Evolutionary conservation across 1,139 yeast species (phyloP), one percentile per base, ranked within the genome.

Genomic region (Debaryomyces sp.): DNA sequence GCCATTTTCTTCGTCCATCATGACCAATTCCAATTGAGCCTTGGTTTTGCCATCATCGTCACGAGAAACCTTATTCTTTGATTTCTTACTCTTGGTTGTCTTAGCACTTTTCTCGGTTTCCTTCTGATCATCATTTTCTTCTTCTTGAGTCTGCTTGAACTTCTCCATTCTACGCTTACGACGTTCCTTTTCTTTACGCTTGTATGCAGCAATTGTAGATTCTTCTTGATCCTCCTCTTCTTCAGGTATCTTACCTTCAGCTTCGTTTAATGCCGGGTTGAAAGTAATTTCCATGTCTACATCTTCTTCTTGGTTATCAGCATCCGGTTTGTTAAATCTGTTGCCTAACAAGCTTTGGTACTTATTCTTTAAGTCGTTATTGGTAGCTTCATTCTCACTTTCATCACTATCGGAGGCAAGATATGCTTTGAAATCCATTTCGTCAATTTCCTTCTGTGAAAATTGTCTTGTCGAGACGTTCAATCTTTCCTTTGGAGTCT

Each of bases 201-300:
- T 87, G 62, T 91, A 82, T 58, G 86, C 89, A 37, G 88, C 95
- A 45, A 95, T 82, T 0, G 97, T 85, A 12, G 86, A 77, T 62
- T 90, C 92, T 48, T 87, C 94, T 34, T 75, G 74, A 6, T 70
- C 75, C 17, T 63, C 73, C 42, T 70, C 73, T 3, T 58, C 69
- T 12, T 61, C 61, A 44, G 61, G 63, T 45, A 61, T 61, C 63
- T 57, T 63, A 6, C 55, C 66, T 36, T 66, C 64, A 3, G 61
- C 68, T n/a, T 77, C 87, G 40, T 78, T 81, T 45, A 90, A 70
- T 5, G 92, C 97, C 2, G 99, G 97, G 36, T 92, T 90, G 67
- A 95, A 95, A 0, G 98, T 91, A 57, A 95, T 89, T 64, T 94
- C 98, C 91, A 94, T 87, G 62, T 92, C 98, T 13, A 89, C 86